Evolutionary conservation across 1,284 basidiomycete genomes (phyloP), one percentile per base, ranked within the genome.

Genomic region (Lentinula novae-zelandiae): DNA sequence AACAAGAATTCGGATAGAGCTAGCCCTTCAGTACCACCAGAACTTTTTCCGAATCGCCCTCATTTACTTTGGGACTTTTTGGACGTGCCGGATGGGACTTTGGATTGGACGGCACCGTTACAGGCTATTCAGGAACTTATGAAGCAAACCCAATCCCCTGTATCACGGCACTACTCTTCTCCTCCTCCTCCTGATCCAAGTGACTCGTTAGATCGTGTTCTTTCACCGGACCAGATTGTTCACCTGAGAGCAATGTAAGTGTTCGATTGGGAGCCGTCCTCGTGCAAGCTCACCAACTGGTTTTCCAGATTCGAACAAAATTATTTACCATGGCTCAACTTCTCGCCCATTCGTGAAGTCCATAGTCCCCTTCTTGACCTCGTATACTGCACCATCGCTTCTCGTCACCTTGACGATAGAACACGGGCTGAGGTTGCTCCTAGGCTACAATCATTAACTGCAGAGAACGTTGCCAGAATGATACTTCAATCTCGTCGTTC

Each of bases 21-120:
- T 34, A 46, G 36, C 39, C n/a, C 20, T 33, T 22, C 44, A 33
- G 13, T 39, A 7, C 38, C 53, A 22, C n/a, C n/a, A 17, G 40
- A 60, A 12, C 3, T 44, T 17, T 53, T 48, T 27, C 36, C 50
- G 8, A 49, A 55, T 7, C 40, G 36, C 36, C 62, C 62, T 27
- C 60, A 65, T 36, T 31, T 36, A 15, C 38, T 65, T 6, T 65
- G 64, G 64, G 36, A 49, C n/a, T 65, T 62, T 52, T 12, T 62
- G 10, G 53, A 40, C 39, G 27, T 27, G 27, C 27, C 27, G 27
- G 27, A 27, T 27, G 54, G 54, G 1, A 22, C 50, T 5, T 46
- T 67, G 10, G 68, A 69, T 58, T 70, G 69, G 69, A 62, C 63
- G 4, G 65, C 67, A 10, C 69, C 69, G 15, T 60, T 69, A 62